Conservation (phyloP, 805 yeast species). For the Candida germanica region DNA sequence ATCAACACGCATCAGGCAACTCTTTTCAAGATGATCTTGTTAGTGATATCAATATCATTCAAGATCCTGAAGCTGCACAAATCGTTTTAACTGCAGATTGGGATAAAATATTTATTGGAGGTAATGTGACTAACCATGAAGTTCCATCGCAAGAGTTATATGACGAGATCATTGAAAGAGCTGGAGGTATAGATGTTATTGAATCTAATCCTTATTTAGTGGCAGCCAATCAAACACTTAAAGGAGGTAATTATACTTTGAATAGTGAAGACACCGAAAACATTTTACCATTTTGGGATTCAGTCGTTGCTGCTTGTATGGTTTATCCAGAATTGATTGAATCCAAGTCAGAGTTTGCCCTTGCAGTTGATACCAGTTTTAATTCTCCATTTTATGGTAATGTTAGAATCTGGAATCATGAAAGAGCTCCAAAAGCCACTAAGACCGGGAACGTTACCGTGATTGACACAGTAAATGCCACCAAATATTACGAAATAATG, state of each 20-base stretch:
- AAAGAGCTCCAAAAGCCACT: slow-evolving; percentile 33
- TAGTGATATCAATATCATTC: slow-evolving; percentile 42
- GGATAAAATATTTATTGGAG: slow-evolving; percentile 38
- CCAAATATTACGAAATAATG: slow-evolving; percentile 25
- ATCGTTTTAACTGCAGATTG: slow-evolving; percentile 40
- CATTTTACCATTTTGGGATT: slow-evolving; percentile 44
- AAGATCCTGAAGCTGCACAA: slow-evolving; percentile 47
- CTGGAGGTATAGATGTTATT: slow-evolving; percentile 30
- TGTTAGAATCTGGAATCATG: slow-evolving; percentile 35
- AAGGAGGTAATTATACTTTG: slow-evolving; percentile 32
- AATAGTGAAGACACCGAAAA: slow-evolving; percentile 23
- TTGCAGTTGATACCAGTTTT: slow-evolving; percentile 38
- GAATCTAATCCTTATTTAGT: slow-evolving; percentile 24
- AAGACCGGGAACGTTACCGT: slow-evolving; percentile 36
- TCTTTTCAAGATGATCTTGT: slow-evolving; percentile 29
- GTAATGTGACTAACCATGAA: slow-evolving; percentile 40
- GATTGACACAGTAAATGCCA: slow-evolving; percentile 29
- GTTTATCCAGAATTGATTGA: slow-evolving; percentile 33
- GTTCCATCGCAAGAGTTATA: slow-evolving; percentile 38
- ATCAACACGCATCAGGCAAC: slow-evolving; percentile 29
- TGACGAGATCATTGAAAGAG: slow-evolving; percentile 31
- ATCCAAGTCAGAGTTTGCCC: slow-evolving; percentile 25
- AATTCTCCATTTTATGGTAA: slow-evolving; percentile 42
- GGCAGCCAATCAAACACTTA: slow-evolving; percentile 26
- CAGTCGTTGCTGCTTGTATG: slow-evolving; percentile 37